Base-by-base conservation (phyloP, 305 asterid genomes). In the Salvia sclarea region DNA sequence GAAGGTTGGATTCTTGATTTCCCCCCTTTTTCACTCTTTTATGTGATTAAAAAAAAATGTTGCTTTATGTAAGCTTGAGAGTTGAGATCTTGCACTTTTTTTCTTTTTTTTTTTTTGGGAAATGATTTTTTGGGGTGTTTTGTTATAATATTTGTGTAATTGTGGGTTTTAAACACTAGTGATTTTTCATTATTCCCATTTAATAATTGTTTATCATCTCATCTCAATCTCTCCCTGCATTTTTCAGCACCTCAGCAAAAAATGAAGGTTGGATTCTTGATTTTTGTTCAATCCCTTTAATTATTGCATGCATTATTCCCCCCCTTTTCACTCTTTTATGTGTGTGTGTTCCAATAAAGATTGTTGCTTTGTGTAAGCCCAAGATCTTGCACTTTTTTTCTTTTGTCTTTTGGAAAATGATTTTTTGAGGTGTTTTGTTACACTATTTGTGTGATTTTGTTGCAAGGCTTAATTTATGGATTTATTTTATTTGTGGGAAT, bases 1-100 rank as follows among this genome's bases (percentile, higher is more conserved):
- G 84, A 79, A 79, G 81, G 81, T 79, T 22, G 0, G 69, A 22
- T 63, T 64, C 63, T 45, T 45, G 0, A n/a, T n/a, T n/a, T n/a
- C n/a, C n/a, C n/a, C 52, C 28, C 6, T 1, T 4, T 49, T 57
- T 9, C 8, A 31, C 4, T 18, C 5, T 11, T 53, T 28, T n/a
- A n/a, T n/a, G n/a, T n/a, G n/a, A n/a, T n/a, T n/a, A n/a, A n/a
- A n/a, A n/a, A n/a, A n/a, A n/a, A n/a, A n/a, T n/a, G n/a, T n/a
- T n/a, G n/a, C n/a, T n/a, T n/a, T n/a, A n/a, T n/a, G n/a, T n/a
- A n/a, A n/a, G n/a, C n/a, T n/a, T n/a, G n/a, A n/a, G n/a, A n/a
- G n/a, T n/a, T n/a, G n/a, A n/a, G n/a, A n/a, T n/a, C n/a, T n/a
- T n/a, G n/a, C n/a, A n/a, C n/a, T n/a, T n/a, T n/a, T n/a, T n/a